Conservation (phyloP, 805 yeast species). For the Sporopachydermia quercuum region DNA sequence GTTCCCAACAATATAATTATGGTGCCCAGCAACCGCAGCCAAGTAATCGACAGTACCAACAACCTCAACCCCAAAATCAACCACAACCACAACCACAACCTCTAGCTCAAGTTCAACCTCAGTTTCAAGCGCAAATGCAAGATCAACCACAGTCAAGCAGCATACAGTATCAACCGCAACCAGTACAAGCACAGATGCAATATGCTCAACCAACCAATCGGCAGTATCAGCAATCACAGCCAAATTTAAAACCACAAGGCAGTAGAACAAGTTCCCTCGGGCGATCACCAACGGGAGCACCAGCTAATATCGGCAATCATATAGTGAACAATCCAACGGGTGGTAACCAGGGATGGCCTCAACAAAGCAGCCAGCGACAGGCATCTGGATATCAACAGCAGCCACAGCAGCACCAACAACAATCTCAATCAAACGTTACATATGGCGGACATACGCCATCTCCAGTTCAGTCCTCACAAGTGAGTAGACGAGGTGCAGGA, state of each 20-base stretch:
- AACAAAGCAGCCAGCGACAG: constrained; percentile 1
- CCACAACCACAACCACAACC: constrained; percentile 10
- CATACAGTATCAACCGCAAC: too few species aligned
- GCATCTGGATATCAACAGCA: not conserved
- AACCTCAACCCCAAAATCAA: not conserved
- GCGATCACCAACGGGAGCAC: too few species aligned
- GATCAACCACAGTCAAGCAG: not conserved
- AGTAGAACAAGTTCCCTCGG: too few species aligned
- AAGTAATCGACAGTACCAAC: not conserved
- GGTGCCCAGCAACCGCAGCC: not conserved
- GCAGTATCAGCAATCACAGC: too few species aligned
- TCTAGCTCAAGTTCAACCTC: not conserved
- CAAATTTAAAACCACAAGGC: too few species aligned
- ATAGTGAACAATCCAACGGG: too few species aligned
- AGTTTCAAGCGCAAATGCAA: not conserved
- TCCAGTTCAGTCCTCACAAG: too few species aligned
- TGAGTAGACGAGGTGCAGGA: too few species aligned
- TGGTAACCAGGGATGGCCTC: not conserved
- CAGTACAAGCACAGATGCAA: too few species aligned
- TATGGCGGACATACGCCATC: not conserved
- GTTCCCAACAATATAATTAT: too few species aligned
- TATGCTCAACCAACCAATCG: too few species aligned
- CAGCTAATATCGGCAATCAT: too few species aligned
- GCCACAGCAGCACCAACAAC: not conserved
- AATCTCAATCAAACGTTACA: not conserved